Percentiles rank a stretch among this genome's conserved stretches.
These are phyloP conservation scores for Wallemia hederae DNA, from an alignment of 1,284 basidiomycete genomes.

Conservation along the genomic window DNA sequence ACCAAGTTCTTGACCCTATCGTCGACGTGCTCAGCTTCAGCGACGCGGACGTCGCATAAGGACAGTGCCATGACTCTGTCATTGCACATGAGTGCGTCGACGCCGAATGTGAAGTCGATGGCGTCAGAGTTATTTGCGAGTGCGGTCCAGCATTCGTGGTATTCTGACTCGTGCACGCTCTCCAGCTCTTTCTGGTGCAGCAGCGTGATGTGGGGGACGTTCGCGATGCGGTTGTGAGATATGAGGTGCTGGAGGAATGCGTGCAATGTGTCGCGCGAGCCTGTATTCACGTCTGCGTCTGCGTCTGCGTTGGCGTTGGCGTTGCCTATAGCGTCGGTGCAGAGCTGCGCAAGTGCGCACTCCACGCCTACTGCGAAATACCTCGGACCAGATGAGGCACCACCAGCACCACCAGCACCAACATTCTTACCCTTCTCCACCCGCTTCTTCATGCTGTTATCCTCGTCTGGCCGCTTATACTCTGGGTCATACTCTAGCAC, in stretches of 20 bases:
- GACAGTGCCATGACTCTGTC: constrained; percentile 46
- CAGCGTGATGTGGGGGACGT: constrained; percentile 56
- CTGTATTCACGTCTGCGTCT: constrained; percentile 11
- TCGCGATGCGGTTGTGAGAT: constrained; percentile 23
- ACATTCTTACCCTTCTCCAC: constrained; percentile 9
- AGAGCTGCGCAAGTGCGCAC: constrained; percentile 25
- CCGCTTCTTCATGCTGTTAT: constrained; percentile 12
- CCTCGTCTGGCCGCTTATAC: constrained; percentile 6
- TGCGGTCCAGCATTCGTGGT: constrained; percentile 36
- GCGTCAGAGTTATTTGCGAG: constrained; percentile 21
- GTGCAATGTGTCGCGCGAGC: too few species aligned
- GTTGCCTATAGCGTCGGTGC: constrained; percentile 18
- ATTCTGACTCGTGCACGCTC: constrained; percentile 16
- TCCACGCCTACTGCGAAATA: constrained; percentile 56
- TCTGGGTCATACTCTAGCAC: constrained; percentile 23
- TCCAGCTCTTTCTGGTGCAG: constrained; percentile 35
- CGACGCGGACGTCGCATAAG: constrained; percentile 26
- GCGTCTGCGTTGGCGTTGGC: constrained; percentile 3
- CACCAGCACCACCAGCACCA: constrained; percentile 13
- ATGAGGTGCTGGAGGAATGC: constrained; percentile 27
- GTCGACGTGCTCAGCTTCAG: constrained; percentile 14
- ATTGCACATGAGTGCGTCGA: constrained; percentile 45
- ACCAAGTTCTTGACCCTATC: constrained; percentile 13
- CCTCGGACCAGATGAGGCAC: constrained; percentile 18
- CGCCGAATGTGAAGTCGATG: constrained; percentile 30